Evolutionary conservation across 163 green algal genomes (phyloP).

Genomic region (Scenedesmus sp.): DNA sequence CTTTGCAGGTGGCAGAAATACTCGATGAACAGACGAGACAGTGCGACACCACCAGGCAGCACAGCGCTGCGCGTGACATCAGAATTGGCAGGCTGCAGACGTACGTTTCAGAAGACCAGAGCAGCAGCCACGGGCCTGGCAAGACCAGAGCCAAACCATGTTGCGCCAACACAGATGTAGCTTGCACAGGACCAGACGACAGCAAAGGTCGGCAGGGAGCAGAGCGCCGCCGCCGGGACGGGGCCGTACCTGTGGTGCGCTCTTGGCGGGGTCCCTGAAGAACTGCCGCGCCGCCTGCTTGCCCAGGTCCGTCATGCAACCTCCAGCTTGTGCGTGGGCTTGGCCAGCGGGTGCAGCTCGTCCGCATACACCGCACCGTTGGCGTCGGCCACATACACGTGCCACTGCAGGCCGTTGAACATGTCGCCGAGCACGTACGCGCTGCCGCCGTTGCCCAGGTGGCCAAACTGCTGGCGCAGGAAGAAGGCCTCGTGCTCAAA

Average conservation of each 20-base stretch:
- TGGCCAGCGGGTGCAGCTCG: slow-evolving; percentile 26
- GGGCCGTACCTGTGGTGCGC: slow-evolving; percentile 20
- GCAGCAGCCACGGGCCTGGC: too few species aligned
- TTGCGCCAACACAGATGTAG: too few species aligned
- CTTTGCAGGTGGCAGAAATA: too few species aligned
- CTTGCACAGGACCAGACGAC: too few species aligned
- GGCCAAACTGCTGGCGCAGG: slow-evolving; percentile 84
- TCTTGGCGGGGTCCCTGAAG: slow-evolving; percentile 72
- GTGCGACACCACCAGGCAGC: too few species aligned
- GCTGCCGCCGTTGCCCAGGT: slow-evolving; percentile 75
- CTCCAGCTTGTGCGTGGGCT: slow-evolving; percentile 89
- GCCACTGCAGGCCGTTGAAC: slow-evolving; percentile 93
- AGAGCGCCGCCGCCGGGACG: too few species aligned
- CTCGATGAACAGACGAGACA: too few species aligned
- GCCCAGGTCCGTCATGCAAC: slow-evolving; percentile 97
- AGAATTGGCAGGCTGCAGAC: too few species aligned
- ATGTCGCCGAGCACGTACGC: slow-evolving; percentile 90
- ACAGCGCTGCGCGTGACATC: too few species aligned
- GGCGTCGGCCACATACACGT: slow-evolving; percentile 91
- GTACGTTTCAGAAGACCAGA: too few species aligned
- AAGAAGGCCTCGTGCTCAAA: slow-evolving; percentile 88
- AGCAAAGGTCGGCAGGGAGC: too few species aligned
- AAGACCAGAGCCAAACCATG: too few species aligned
- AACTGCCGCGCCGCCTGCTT: slow-evolving; percentile 73
- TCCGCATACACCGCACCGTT: slow-evolving; percentile 38